These are phyloP conservation scores for Dothideomycetidae sp. DNA, from an alignment of 2,329 filamentous ascomycete species.

Conservation along the genomic window DNA sequence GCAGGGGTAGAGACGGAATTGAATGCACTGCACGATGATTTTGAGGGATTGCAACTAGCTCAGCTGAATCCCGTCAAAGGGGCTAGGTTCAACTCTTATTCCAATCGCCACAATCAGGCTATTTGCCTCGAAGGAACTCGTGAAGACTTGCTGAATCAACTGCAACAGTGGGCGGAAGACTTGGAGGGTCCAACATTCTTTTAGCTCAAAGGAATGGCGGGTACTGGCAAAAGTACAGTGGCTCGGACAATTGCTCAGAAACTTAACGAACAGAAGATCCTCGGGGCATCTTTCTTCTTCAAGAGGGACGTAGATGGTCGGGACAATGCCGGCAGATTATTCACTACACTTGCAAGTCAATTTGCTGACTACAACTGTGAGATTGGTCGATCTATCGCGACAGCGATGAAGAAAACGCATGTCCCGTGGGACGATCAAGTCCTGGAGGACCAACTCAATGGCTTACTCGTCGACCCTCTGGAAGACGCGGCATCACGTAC, in stretches of 20 bases:
- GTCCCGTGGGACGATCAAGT: neutral
- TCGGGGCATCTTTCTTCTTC: conserved; percentile 16
- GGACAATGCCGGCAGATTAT: neutral
- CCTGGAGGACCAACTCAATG: neutral
- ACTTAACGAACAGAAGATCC: conserved; percentile 5
- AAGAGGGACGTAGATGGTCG: conserved; percentile 10
- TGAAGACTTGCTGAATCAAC: neutral
- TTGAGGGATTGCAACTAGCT: too few relatives aligned
- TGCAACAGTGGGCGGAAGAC: neutral
- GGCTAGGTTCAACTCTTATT: too few relatives aligned
- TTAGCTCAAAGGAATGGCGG: conserved; percentile 22
- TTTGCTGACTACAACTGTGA: neutral
- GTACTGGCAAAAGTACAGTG: conserved; percentile 23
- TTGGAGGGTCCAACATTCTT: conserved; percentile 14
- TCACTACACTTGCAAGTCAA: neutral
- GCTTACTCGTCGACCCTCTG: neutral
- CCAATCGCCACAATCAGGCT: too few relatives aligned
- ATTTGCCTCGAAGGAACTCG: conserved; percentile 1
- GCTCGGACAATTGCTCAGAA: conserved; percentile 18
- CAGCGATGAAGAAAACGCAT: neutral
- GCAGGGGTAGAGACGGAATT: too few relatives aligned
- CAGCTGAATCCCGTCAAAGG: too few relatives aligned
- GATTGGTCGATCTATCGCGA: neutral
- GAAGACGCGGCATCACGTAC: neutral
- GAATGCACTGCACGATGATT: too few relatives aligned